Evolutionary conservation across 1,139 yeast species (phyloP).

Genomic region (Blastobotrys malaysiensis): DNA sequence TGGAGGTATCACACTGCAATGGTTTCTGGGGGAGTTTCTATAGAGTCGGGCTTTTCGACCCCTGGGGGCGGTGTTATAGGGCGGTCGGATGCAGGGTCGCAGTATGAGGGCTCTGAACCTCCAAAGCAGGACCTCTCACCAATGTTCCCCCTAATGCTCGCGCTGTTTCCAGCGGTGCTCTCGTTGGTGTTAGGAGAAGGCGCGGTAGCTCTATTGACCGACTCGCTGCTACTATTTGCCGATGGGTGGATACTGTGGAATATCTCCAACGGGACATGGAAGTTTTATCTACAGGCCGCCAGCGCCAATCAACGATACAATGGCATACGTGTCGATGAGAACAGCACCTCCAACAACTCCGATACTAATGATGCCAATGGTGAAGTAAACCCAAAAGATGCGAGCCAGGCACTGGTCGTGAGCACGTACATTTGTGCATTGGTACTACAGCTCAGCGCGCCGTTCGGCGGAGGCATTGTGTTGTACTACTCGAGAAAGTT

Average conservation of each 20-base stretch:
- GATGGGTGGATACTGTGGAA: constrained; percentile 25
- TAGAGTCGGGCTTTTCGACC: not conserved
- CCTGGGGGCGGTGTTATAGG: not conserved
- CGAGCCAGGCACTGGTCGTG: not conserved
- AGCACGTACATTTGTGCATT: constrained; percentile 7
- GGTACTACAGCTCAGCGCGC: constrained; percentile 20
- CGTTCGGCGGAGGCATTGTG: constrained; percentile 21
- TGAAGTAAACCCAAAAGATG: not conserved
- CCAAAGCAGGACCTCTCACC: constrained; percentile 1
- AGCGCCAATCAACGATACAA: not conserved
- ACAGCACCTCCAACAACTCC: constrained; percentile 1
- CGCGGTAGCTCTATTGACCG: constrained; percentile 23
- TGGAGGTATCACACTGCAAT: not conserved
- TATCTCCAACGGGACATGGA: constrained; percentile 25
- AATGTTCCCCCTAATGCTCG: constrained; percentile 20
- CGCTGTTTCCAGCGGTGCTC: constrained; percentile 24
- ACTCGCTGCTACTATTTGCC: constrained; percentile 21
- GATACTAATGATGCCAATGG: not conserved
- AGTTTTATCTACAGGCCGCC: constrained; percentile 11
- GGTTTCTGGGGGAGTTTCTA: not conserved
- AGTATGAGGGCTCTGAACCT: not conserved
- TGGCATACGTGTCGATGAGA: not conserved
- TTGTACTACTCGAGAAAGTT: constrained; percentile 19
- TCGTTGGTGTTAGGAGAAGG: constrained; percentile 20
- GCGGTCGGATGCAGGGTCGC: not conserved